Base-by-base conservation (phyloP, 2,329 filamentous ascomycete genomes). In the Elsinoe necatrix region DNA sequence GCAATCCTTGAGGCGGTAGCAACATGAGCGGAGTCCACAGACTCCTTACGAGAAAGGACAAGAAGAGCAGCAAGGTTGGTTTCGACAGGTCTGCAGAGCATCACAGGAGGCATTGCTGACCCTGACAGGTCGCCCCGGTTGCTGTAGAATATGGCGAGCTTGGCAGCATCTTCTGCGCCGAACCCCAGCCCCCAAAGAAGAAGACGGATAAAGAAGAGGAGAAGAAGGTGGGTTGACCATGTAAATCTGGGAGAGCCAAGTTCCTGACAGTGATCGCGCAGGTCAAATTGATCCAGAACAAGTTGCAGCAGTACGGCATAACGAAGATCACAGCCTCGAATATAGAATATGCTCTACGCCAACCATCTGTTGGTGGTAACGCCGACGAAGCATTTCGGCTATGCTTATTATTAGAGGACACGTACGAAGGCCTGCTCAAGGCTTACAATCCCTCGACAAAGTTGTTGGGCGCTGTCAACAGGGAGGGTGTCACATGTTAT, bases 401-500 rank as follows among this genome's bases (percentile, higher is more conserved):
- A 59, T 77, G 96, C 50, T 73, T 86, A 41, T 75, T 96, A 21
- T 82, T 95, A 61, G 84, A 92, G 65, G 84, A 91, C 63, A 88
- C 92, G 0, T 84, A 89, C 37, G 82, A 89, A 27, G 91, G 92
- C 14, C 81, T 88, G 39, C 80, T 97, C 61, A 78, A 83, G 60
- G 81, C 83, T 14, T 95, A 89, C 72, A 79, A 89, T 56, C 82
- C 89, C 7, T 78, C 79, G 55, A 78, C 86, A 6, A 80, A 80
- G 57, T 83, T 97, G 75, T 74, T 89, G 3, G 93, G 93, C 5
- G 92, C 93, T 11, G 86, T 89, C 64, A 98, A 98, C 67, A 80
- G 90, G 48, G 80, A 85, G 43, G 82, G 81, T 48, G 89, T 95
- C 34, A 97, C 92, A n/a, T 98, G 93, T 73, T 97, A 95, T 68